Evolutionary conservation across 495 filamentous ascomycete species (phyloP).

Genomic region (Cryomyces minteri): DNA sequence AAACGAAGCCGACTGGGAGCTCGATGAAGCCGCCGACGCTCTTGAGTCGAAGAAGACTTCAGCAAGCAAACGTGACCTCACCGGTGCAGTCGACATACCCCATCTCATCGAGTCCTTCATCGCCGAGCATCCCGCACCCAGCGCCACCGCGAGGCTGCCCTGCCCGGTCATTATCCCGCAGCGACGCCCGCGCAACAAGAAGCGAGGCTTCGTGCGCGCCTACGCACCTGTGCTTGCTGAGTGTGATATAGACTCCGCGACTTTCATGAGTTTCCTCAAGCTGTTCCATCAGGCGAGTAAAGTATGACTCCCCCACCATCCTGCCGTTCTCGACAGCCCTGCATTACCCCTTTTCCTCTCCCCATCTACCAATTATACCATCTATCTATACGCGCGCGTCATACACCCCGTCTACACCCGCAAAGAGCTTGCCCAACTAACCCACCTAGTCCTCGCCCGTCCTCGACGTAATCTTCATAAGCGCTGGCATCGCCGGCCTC

Average conservation of each 20-base stretch:
- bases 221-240: slow-evolving; percentile 34
- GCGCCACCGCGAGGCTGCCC: slow-evolving; percentile 7
- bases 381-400: no score
- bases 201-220: slow-evolving; percentile 27
- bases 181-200: slow-evolving; percentile 23
- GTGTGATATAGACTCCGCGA: slow-evolving; percentile 30
- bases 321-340: slow-evolving; percentile 18
- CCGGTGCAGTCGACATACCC: slow-evolving; percentile 3
- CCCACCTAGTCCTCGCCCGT: slow-evolving; percentile 1
- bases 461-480: slow-evolving; percentile 7
- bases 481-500: slow-evolving; percentile 7
- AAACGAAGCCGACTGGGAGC: slow-evolving; percentile 30
- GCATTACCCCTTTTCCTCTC: not conserved
- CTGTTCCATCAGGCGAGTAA: slow-evolving; percentile 26
- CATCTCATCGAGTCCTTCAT: slow-evolving; percentile 7
- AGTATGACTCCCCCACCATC: slow-evolving; percentile 1
- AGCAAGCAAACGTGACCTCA: not conserved
- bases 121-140: not conserved
- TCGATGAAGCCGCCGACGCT: slow-evolving; percentile 25
- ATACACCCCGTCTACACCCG: no score
- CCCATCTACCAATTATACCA: no score
- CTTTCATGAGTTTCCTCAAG: slow-evolving; percentile 36
- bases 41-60: not conserved
- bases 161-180: slow-evolving; percentile 32
- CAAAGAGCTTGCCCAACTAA: no score